Evolutionary conservation across 495 filamentous ascomycete species (phyloP).

Genomic region (Aspergillus indologenus): DNA sequence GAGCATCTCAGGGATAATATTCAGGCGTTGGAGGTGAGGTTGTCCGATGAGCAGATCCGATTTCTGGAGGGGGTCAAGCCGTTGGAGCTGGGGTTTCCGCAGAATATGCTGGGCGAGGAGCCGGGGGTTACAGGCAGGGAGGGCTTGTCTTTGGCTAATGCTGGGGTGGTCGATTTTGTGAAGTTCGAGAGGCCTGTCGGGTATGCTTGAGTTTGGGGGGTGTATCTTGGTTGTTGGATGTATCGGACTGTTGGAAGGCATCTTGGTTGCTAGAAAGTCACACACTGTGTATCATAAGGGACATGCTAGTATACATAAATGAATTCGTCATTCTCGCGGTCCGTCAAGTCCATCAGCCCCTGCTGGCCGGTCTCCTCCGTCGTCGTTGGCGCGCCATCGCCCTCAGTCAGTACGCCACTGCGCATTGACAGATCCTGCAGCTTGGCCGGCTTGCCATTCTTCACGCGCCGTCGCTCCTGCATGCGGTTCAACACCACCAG

Average conservation of each 20-base stretch:
- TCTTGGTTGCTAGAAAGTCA: too few relatives aligned
- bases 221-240: neutral
- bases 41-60: slow-evolving; percentile 55
- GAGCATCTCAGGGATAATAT: slow-evolving; percentile 64
- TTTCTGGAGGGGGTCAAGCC: slow-evolving; percentile 48
- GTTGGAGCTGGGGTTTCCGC: slow-evolving; percentile 55
- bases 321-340: neutral
- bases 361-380: slow-evolving; percentile 17
- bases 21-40: slow-evolving; percentile 49
- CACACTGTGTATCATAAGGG: too few relatives aligned
- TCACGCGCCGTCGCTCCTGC: slow-evolving; percentile 50
- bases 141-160: slow-evolving; percentile 34
- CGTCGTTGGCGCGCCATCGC: too few relatives aligned
- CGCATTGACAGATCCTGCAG: slow-evolving; percentile 59
- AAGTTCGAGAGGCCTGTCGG: slow-evolving; percentile 29
- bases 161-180: slow-evolving; percentile 48
- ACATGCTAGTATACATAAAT: neutral
- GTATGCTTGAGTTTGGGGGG: slow-evolving; percentile 10
- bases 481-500: slow-evolving; percentile 52
- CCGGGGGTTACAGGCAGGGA: slow-evolving; percentile 30
- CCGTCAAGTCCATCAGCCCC: neutral
- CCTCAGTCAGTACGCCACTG: too few relatives aligned
- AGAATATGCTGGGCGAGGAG: slow-evolving; percentile 28
- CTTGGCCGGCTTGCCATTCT: slow-evolving; percentile 53
- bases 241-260: too few relatives aligned